Base-by-base conservation (phyloP, 2,329 filamentous ascomycete species). In the Phoma sp. region DNA sequence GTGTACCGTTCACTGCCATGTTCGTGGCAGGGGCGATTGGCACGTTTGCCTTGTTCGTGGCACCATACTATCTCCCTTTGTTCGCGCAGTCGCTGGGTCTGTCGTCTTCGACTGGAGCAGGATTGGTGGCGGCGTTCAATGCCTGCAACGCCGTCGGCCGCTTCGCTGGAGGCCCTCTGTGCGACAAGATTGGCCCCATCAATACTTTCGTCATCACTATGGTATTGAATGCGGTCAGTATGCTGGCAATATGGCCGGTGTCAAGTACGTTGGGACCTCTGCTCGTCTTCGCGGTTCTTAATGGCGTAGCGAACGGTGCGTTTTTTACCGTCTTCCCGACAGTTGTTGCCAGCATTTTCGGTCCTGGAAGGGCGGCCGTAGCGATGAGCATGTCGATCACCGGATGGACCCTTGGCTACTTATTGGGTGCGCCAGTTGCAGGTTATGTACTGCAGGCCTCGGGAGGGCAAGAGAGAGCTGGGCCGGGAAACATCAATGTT, bases 211-310 rank as follows among this genome's bases (percentile, higher is more conserved):
- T 71, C 33, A 56, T 70, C 19, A 60, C 64, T 1, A 68, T 66
- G 57, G 13, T 59, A 4, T 41, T 72, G 17, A 70, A 71, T 22
- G 65, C 67, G 0, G 48, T 68, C 3, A 67, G 58, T 35, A 71
- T 72, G 68, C 54, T 72, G 17, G 67, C 67, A 6, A 71, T 72
- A 6, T 72, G 68, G 69, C 68, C 69, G 4, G 63, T 70, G 0
- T 67, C 66, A 1, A 58, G 57, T 29, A 59, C 65, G 0, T 35
- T 70, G 9, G 63, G 53, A 2, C 66, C 69, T 6, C 57, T 72
- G 6, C 40, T 64, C 8, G 33, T 62, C 10, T 71, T 72, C 39
- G 63, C 68, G 8, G 55, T 61, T 3, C 35, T 70, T 12, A 72
- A 70, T 24, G 69, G 69, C 27, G 55, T 69, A 6, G 68, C 69